Conservation (phyloP, 495 filamentous ascomycete species). For the Neurospora sp. region DNA sequence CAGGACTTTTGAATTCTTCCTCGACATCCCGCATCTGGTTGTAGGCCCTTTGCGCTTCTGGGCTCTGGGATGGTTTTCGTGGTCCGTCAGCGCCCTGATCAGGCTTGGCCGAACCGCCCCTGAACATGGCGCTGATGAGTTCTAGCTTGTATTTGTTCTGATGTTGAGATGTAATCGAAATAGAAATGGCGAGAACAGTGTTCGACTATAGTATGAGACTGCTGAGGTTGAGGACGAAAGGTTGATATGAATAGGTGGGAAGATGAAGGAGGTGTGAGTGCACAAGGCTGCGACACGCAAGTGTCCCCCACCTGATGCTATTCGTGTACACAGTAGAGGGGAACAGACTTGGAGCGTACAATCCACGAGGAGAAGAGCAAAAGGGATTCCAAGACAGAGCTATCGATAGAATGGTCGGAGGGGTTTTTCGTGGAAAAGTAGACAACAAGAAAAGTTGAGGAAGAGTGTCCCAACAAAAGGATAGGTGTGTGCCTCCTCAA, state of each 20-base stretch:
- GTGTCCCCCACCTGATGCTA: not conserved
- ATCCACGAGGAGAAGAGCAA: not conserved
- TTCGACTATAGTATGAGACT: not conserved
- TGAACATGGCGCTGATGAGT: not conserved
- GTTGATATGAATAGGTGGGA: not conserved
- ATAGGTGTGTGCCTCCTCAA: not conserved
- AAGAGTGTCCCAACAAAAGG: not conserved
- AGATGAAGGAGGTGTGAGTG: not conserved
- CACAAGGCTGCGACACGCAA: slow-evolving; percentile 4
- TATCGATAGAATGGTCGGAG: not conserved
- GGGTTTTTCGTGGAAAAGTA: not conserved
- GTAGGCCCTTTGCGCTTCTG: slow-evolving; percentile 27
- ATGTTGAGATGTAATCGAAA: not conserved
- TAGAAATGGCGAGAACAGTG: not conserved
- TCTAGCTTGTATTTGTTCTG: not conserved
- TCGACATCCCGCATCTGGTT: slow-evolving; percentile 19
- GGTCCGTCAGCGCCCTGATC: not conserved
- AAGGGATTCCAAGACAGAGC: not conserved
- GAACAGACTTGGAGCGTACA: not conserved
- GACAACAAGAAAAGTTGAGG: not conserved
- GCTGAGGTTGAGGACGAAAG: not conserved
- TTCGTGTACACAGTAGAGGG: not conserved
- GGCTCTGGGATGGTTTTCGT: slow-evolving; percentile 9
- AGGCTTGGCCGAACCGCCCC: not conserved
- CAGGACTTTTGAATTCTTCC: slow-evolving; percentile 5